These are phyloP conservation scores for Colletotrichum sublineola DNA, from an alignment of 2,329 filamentous ascomycete species.

Conservation along the genomic window DNA sequence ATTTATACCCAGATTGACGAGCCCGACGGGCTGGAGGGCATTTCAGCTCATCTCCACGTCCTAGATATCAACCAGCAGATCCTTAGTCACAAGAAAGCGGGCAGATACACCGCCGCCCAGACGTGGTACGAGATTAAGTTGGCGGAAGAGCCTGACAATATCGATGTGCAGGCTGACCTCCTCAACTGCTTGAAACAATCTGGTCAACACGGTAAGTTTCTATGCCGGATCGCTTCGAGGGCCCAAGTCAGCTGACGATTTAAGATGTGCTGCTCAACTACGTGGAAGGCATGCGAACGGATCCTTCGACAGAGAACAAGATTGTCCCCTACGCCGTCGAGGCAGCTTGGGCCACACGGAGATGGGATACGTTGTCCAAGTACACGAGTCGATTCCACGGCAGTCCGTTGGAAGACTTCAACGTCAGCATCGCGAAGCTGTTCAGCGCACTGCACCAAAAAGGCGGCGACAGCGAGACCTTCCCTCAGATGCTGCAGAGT, in stretches of 20 bases:
- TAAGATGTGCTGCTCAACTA: constrained; percentile 88
- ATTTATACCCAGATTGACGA: constrained; percentile 99
- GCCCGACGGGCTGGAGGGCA: constrained; percentile 94
- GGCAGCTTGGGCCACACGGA: constrained; percentile 89
- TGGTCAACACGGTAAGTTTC: constrained; percentile 84
- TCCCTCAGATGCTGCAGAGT: constrained; percentile 69
- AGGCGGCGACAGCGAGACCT: constrained; percentile 61
- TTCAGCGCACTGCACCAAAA: constrained; percentile 72
- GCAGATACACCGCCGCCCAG: constrained; percentile 93
- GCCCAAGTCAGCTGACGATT: constrained; percentile 43
- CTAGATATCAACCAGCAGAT: constrained; percentile 96
- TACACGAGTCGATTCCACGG: constrained; percentile 71
- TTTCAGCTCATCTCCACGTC: constrained; percentile 87
- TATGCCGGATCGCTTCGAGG: neutral
- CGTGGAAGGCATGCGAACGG: constrained; percentile 79
- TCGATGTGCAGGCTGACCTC: constrained; percentile 84
- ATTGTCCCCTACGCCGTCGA: constrained; percentile 89
- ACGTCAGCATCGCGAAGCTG: constrained; percentile 77
- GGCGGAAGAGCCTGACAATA: constrained; percentile 80
- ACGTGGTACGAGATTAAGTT: constrained; percentile 97
- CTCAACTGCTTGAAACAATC: constrained; percentile 92
- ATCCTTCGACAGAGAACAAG: constrained; percentile 66
- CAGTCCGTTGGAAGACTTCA: constrained; percentile 76
- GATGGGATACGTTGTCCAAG: constrained; percentile 81
- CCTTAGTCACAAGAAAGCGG: constrained; percentile 91